Base-by-base conservation (phyloP, 305 asterid species). In the Vinca major region DNA sequence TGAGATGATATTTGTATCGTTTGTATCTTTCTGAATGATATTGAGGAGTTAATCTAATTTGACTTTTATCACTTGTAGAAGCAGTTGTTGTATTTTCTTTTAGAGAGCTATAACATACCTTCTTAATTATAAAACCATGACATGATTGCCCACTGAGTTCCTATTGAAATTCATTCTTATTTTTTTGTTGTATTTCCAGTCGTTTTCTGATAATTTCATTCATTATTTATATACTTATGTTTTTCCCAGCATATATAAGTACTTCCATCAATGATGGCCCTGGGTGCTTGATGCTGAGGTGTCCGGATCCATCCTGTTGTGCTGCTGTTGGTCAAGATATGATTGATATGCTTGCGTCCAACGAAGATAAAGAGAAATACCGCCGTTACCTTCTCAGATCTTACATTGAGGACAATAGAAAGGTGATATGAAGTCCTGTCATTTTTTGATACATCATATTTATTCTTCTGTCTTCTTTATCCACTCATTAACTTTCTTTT, bases 201-300 rank as follows among this genome's bases (percentile, higher is more conserved):
- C 79, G 43, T n/a, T 33, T 6, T 52, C 39, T 36, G 4, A 21
- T 37, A 44, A 65, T 63, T 33, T 60, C 13, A 69, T 40, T 52
- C 7, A 64, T 36, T 6, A 43, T 64, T 67, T 60, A 16, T 73
- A 17, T 80, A 54, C 64, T 68, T 81, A 54, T 71, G 69, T 40
- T 76, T 60, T 81, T 26, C 1, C 33, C 33, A 91, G 98, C 92
- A 80, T 91, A 91, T 77, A 81, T 91, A 67, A 85, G 86, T 80
- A 85, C 96, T 66, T 80, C 96, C 78, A 85, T 91, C 78, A 83
- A 83, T 63, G 95, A 86, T 77, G 98, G 98, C 64, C 95, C 95
- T 65, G 98, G 96, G 54, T 88, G 98, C 81, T 88, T 91, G 83
- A 80, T 70, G 68, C 74, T 89, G 82, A 87, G 92, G 80, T 91